Base-by-base conservation (phyloP, 2,329 filamentous ascomycete species). In the Hypoxylon sp. region DNA sequence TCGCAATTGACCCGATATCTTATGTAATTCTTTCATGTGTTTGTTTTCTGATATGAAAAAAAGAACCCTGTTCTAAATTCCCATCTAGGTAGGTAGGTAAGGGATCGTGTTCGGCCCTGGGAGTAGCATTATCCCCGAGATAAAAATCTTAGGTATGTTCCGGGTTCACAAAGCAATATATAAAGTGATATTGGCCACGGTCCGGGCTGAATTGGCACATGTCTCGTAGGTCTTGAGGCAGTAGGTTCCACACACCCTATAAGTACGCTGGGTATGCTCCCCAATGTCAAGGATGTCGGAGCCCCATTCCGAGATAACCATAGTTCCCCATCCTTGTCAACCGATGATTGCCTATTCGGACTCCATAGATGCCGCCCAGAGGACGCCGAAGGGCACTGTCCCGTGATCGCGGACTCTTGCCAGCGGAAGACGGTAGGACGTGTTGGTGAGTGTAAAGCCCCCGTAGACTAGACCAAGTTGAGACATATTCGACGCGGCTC, bases 391-490 rank as follows among this genome's bases (percentile, higher is more conserved):
- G 32, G 29, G 27, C 6, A 9, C 27, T 27, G 21, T 50, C 16
- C 32, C 61, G 21, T 59, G 65, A 58, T 68, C 65, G 65, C 65
- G 56, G 57, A 65, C 16, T 65, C 27, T 62, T 68, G 61, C 65
- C 65, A 25, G 47, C 56, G 48, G 34, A 30, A 41, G 14, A 21
- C 37, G 16, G 46, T 52, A 60, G 59, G 54, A 29, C 27, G 50
- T 46, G 19, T 27, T 51, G 32, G 34, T 25, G 53, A 16, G 25
- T 21, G 25, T 21, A 54, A 37, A n/a, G 43, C 39, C 7, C 2
- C 27, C 27, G 32, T 47, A 61, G 46, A 48, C 61, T 61, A 55
- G 48, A 25, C 53, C 21, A 39, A 41, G 50, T 54, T 54, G 45
- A 55, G 61, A 27, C 6, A 52, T 48, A 51, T 58, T 66, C 12